Evolutionary conservation across 116 monocot species (phyloP).

Genomic region (Trichopus zeylanicus): DNA sequence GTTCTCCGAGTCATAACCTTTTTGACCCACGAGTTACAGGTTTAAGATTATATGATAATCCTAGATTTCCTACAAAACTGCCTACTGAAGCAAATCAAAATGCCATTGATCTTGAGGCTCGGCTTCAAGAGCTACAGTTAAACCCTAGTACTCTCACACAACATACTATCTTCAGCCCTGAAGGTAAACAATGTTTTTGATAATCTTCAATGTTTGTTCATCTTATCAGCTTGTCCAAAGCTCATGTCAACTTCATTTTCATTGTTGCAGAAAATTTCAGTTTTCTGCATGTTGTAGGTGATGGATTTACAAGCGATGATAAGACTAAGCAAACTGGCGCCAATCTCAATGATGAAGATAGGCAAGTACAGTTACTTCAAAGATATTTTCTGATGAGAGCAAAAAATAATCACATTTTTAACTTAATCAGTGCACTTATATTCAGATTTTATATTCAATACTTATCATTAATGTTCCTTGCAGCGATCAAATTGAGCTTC

Average conservation of each 20-base stretch:
- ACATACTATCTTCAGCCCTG: constrained; percentile 2
- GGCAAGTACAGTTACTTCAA: constrained; percentile 1
- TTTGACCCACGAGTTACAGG: too few relatives aligned
- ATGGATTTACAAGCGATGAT: constrained; percentile 11
- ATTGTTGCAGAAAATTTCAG: constrained; percentile 18
- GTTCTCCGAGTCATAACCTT: too few relatives aligned
- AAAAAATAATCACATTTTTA: not conserved
- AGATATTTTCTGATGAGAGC: not conserved
- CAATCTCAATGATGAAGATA: constrained; percentile 19
- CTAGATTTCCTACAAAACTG: constrained; percentile 13
- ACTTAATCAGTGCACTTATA: too few relatives aligned
- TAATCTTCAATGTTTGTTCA: not conserved
- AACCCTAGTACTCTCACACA: constrained; percentile 6
- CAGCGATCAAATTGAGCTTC: constrained; percentile 36
- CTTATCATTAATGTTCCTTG: not conserved
- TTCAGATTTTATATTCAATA: not conserved
- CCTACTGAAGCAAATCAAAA: constrained; percentile 19
- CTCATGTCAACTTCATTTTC: constrained; percentile 4
- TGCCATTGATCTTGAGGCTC: constrained; percentile 26
- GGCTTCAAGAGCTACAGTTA: constrained; percentile 15
- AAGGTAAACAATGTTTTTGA: constrained; percentile 13
- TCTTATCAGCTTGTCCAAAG: not conserved
- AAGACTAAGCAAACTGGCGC: constrained; percentile 11
- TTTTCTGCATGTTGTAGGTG: not conserved
- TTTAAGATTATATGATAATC: constrained; percentile 15